Percentiles rank a stretch among this genome's conserved stretches.
phyloP scores from a whole-genome alignment of 805 yeast species.

The Wickerhamiella shivajii region DNA sequence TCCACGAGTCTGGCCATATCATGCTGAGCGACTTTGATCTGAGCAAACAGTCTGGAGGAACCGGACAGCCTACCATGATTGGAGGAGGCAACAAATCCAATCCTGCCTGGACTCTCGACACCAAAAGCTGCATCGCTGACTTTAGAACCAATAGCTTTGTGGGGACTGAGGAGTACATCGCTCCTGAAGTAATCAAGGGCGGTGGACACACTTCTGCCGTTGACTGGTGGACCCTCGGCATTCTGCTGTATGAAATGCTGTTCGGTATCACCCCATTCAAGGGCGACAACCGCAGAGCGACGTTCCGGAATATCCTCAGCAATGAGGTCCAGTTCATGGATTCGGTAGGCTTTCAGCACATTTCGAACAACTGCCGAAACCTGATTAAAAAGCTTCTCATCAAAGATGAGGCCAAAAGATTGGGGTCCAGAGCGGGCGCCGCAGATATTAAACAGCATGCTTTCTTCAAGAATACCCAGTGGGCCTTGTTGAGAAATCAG shows the following conservation, averaged over 20 bases:
- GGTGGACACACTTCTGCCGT: constrained; percentile 97
- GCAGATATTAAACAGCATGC: constrained; percentile 85
- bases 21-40: constrained; percentile 93
- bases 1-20: constrained; percentile 95
- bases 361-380: constrained; percentile 64
- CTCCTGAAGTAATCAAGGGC: constrained; percentile 95
- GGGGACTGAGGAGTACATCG: constrained; percentile 97
- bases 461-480: constrained; percentile 79
- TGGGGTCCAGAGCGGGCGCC: constrained; percentile 91
- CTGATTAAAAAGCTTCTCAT: constrained; percentile 67
- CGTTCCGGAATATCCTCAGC: constrained; percentile 77
- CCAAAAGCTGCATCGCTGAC: constrained; percentile 89
- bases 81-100: constrained; percentile 23
- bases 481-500: constrained; percentile 89
- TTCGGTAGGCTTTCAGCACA: constrained; percentile 32
- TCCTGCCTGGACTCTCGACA: constrained; percentile 58
- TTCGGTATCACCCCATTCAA: constrained; percentile 95
- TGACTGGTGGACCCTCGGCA: constrained; percentile 99
- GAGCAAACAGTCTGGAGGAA: constrained; percentile 71
- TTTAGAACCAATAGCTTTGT: constrained; percentile 96
- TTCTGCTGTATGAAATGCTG: constrained; percentile 83
- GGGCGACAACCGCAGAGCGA: constrained; percentile 75
- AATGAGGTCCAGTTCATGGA: constrained; percentile 73
- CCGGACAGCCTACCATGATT: constrained; percentile 61
- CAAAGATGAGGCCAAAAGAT: constrained; percentile 75